A percentile compares a stretch with the other conserved stretches of the same genome.
These are phyloP conservation scores for Voacanga thouarsii DNA, from an alignment of 257 asterid genomes.

Conservation along the genomic window DNA sequence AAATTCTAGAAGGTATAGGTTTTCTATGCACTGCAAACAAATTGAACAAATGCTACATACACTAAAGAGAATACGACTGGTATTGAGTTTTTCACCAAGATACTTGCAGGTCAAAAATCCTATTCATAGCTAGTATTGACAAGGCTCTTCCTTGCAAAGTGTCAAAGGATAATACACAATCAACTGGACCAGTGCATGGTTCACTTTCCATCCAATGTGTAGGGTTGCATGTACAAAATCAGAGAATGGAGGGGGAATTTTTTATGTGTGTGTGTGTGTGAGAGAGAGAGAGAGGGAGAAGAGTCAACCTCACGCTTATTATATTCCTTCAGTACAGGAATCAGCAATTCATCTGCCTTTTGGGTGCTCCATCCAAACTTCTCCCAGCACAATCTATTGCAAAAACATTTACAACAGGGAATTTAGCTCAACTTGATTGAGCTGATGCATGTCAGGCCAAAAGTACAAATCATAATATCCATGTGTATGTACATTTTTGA, in stretches of 20 bases:
- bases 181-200: not conserved
- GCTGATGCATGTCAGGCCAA: not conserved
- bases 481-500: not conserved
- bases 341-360: slow-evolving; percentile 80
- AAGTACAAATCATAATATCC: not conserved
- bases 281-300: slow-evolving; percentile 16
- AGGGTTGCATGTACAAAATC: not conserved
- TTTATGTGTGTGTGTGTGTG: not conserved
- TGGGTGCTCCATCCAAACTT: slow-evolving; percentile 77
- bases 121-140: not conserved
- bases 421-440: not conserved
- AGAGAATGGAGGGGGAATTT: too few relatives aligned
- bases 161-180: not conserved
- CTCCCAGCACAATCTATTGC: slow-evolving; percentile 85
- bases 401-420: not conserved
- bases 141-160: not conserved
- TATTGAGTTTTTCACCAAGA: not conserved
- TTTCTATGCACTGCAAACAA: not conserved
- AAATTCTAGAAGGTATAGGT: not conserved
- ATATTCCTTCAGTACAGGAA: slow-evolving; percentile 85
- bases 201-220: not conserved
- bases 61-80: not conserved
- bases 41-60: not conserved
- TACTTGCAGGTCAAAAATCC: not conserved
- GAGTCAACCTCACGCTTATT: slow-evolving; percentile 78